phyloP scores from a whole-genome alignment of 768 basidiomycete species.

The Mycena latifolia region DNA sequence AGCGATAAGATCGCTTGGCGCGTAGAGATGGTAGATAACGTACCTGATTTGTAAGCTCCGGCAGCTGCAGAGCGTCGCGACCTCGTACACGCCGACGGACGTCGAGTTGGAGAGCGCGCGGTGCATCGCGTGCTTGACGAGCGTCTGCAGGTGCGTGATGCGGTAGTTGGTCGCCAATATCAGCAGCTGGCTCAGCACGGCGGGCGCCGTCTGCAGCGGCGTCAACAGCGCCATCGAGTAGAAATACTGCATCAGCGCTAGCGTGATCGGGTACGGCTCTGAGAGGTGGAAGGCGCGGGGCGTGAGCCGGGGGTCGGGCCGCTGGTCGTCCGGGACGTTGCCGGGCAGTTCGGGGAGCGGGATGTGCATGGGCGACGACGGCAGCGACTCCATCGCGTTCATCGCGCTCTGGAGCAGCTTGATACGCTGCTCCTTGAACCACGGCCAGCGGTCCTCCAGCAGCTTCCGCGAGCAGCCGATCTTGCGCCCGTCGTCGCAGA shows the following conservation, averaged over 20 bases:
- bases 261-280: conserved; percentile 89
- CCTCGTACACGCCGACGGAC: conserved; percentile 94
- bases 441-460: conserved; percentile 94
- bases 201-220: conserved; percentile 90
- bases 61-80: conserved; percentile 91
- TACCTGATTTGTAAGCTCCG: conserved; percentile 91
- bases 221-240: conserved; percentile 91
- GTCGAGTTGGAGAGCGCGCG: conserved; percentile 85
- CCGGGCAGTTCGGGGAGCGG: conserved; percentile 73
- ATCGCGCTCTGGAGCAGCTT: conserved; percentile 70
- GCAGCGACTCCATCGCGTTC: conserved; percentile 68
- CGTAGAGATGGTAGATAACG: conserved; percentile 42
- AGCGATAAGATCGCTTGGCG: conserved; percentile 19
- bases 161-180: conserved; percentile 88
- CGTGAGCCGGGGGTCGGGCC: conserved; percentile 84
- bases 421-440: conserved; percentile 85
- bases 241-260: conserved; percentile 94
- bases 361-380: conserved; percentile 71
- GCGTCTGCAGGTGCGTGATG: conserved; percentile 76
- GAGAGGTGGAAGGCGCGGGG: conserved; percentile 85
- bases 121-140: conserved; percentile 97
- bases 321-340: conserved; percentile 59
- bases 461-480: conserved; percentile 86
- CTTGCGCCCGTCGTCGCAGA: conserved; percentile 91
- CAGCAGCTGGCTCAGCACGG: conserved; percentile 89